A percentile compares a stretch with the other conserved stretches of the same genome.
Evolutionary conservation across 2,329 filamentous ascomycete species (phyloP).

Genomic region (Furcasterigmium sp.): DNA sequence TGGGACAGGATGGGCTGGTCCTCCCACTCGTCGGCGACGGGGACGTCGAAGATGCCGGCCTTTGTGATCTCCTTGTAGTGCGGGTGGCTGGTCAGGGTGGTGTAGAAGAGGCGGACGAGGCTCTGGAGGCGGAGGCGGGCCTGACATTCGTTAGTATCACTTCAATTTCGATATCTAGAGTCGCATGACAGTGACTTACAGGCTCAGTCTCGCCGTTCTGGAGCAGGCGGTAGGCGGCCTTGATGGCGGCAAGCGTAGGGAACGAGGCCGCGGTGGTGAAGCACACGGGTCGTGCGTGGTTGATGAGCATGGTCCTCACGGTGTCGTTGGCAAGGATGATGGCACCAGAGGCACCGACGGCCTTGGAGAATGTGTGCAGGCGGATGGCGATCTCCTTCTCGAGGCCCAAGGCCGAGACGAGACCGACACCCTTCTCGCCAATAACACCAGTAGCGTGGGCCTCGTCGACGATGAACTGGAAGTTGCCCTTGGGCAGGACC

Average conservation of each 20-base stretch:
- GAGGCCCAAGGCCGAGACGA: constrained; percentile 52
- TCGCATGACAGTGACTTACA: constrained; percentile 4
- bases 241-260: constrained; percentile 13
- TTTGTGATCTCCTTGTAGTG: constrained; percentile 16
- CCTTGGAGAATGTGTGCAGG: constrained; percentile 64
- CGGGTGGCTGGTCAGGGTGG: constrained; percentile 15
- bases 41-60: constrained; percentile 19
- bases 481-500: constrained; percentile 51
- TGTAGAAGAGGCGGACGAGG: constrained; percentile 14
- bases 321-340: constrained; percentile 13
- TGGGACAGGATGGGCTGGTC: constrained; percentile 17
- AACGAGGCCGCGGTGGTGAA: constrained; percentile 16
- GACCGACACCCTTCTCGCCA: constrained; percentile 48
- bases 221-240: constrained; percentile 14
- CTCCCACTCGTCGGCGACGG: constrained; percentile 20
- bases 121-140: background rate
- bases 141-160: background rate
- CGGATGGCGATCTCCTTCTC: constrained; percentile 52
- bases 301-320: constrained; percentile 13
- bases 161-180: background rate
- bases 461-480: constrained; percentile 61
- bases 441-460: constrained; percentile 61
- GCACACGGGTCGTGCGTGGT: constrained; percentile 12
- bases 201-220: constrained; percentile 5
- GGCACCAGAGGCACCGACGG: constrained; percentile 57